Conservation (phyloP, 2,329 filamentous ascomycete species). For the Colletotrichum plurivorum region DNA sequence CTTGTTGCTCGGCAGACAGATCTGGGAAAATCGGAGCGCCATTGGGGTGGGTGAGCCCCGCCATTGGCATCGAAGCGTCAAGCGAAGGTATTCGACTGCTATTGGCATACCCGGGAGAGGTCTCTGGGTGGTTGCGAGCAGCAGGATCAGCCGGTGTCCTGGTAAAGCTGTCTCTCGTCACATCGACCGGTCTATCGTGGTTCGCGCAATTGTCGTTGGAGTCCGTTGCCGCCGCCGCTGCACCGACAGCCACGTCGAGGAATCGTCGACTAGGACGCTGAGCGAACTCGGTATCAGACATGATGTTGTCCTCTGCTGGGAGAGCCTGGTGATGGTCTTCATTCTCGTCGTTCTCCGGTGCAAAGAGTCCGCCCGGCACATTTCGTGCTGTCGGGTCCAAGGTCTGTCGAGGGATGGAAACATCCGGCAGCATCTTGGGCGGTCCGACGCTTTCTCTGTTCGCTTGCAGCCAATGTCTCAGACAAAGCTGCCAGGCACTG, state of each 20-base stretch:
- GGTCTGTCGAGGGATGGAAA: constrained; percentile 14
- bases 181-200: neutral
- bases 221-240: neutral
- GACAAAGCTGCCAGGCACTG: neutral
- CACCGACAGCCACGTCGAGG: neutral
- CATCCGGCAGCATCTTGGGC: neutral
- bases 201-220: neutral
- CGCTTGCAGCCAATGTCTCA: constrained; percentile 33
- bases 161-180: neutral
- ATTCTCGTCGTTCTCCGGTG: neutral
- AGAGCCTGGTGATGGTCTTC: neutral
- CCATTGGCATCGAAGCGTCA: constrained; percentile 33
- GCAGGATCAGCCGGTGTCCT: too few relatives aligned
- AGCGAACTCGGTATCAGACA: neutral
- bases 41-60: constrained; percentile 54
- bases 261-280: neutral
- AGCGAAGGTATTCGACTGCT: neutral
- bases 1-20: constrained; percentile 52
- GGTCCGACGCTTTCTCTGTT: constrained; percentile 1
- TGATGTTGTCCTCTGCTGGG: constrained; percentile 1
- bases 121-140: neutral
- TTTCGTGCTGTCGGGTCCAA: neutral
- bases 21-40: constrained; percentile 54
- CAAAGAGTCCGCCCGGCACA: neutral
- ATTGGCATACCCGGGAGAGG: neutral